Percentiles rank a stretch among this genome's conserved stretches.
Evolutionary conservation across 495 filamentous ascomycete genomes (phyloP).

Genomic region (Oleoguttula mirabilis): DNA sequence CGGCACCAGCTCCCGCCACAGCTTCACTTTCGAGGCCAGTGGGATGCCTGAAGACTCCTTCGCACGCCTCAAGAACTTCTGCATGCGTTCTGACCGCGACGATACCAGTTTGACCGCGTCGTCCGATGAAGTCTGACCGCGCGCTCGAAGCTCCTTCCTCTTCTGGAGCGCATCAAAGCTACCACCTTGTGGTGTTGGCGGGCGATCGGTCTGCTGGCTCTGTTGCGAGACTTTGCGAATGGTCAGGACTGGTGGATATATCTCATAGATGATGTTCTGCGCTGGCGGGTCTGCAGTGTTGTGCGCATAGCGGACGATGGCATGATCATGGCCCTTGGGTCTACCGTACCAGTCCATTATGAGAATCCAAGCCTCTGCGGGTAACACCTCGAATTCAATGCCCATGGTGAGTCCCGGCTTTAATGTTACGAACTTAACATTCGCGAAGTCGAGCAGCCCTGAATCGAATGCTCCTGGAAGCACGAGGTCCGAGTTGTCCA

Average conservation of each 20-base stretch:
- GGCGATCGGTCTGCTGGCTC: not conserved
- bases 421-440: slow-evolving; percentile 60
- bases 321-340: slow-evolving; percentile 49
- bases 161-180: not conserved
- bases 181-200: not conserved
- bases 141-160: slow-evolving; percentile 37
- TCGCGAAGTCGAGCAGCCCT: slow-evolving; percentile 38
- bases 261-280: slow-evolving; percentile 64
- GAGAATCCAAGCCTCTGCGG: slow-evolving; percentile 66
- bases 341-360: slow-evolving; percentile 74
- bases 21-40: slow-evolving; percentile 56
- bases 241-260: slow-evolving; percentile 75
- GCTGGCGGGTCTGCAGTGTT: slow-evolving; percentile 46
- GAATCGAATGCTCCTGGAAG: slow-evolving; percentile 16
- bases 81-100: slow-evolving; percentile 53
- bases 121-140: slow-evolving; percentile 38
- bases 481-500: slow-evolving; percentile 63
- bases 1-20: slow-evolving; percentile 57
- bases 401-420: slow-evolving; percentile 52
- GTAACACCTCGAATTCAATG: slow-evolving; percentile 67
- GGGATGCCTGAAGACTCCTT: slow-evolving; percentile 57
- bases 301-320: slow-evolving; percentile 62
- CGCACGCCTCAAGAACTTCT: slow-evolving; percentile 59
- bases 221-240: slow-evolving; percentile 54
- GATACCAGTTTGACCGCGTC: slow-evolving; percentile 49